Evolutionary conservation across 2,329 filamentous ascomycete species (phyloP), one percentile per base, ranked within the genome.

Genomic region (Penicillium glabrum): DNA sequence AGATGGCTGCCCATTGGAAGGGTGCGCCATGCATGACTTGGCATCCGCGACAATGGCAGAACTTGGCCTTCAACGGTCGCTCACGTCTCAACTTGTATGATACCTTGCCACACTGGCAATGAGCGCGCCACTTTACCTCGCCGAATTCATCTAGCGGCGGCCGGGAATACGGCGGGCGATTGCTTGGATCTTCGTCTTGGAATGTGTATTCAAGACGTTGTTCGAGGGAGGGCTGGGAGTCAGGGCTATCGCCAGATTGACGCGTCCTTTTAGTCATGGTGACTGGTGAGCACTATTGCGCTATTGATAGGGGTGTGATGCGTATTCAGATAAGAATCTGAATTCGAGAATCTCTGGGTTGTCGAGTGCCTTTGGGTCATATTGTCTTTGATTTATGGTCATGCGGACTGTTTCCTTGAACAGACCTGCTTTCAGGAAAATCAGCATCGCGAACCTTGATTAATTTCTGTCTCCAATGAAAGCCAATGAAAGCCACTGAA

Each of bases 1-100:
- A 93, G 64, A 96, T 93, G 39, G 90, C 89, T 1, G 91, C 90
- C 90, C 90, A 95, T 77, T 96, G 91, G 76, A 95, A 93, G 0
- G 91, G 90, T 3, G 91, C 89, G 56, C 89, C 90, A 67, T 96
- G 91, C 64, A 93, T 80, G 13, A 84, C 83, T 77, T 95, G 90
- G 71, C 91, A 96, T 46, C 89, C 90, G 0, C 80, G 81, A 75
- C 91, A 96, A 74, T 96, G 91, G 71, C 91, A 96, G 68, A 89
- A 88, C 71, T 96, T 96, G 24, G 84, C 82, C 31, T 88, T 84
- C 33, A 96, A 75, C 1, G 91, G 91, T 69, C 82, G 84, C 49
- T 89, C 83, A 21, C 87, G 79, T 51, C 80, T 85, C 41, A 96
- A 70, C 70, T 89, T 82, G 69, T 91, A 96, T 66, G 84, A 77